These are phyloP conservation scores for Chlorella sp. DNA, from an alignment of 139 green algal genomes.

Conservation along the genomic window DNA sequence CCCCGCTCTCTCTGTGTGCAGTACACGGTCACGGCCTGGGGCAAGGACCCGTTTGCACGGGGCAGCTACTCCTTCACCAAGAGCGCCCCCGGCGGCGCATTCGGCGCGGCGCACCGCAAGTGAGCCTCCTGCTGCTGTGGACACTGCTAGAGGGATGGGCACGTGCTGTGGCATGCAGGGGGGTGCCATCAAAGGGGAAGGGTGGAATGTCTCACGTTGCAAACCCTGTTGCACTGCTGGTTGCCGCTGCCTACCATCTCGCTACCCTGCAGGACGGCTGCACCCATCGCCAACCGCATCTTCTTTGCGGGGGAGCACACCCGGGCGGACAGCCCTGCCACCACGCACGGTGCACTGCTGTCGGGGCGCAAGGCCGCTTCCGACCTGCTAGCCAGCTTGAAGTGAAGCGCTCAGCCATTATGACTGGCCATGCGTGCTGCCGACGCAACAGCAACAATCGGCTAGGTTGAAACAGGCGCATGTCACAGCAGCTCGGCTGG, in stretches of 20 bases:
- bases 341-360: constrained; percentile 19
- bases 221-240: too few relatives aligned
- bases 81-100: not conserved
- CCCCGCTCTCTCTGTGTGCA: too few relatives aligned
- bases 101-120: not conserved
- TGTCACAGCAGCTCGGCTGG: too few relatives aligned
- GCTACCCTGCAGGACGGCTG: not conserved
- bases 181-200: too few relatives aligned
- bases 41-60: constrained; percentile 12
- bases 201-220: too few relatives aligned
- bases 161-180: too few relatives aligned
- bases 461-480: too few relatives aligned
- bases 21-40: constrained; percentile 7
- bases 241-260: too few relatives aligned
- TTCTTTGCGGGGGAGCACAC: constrained; percentile 40
- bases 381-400: constrained; percentile 3
- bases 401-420: too few relatives aligned
- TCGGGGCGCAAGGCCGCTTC: constrained; percentile 2
- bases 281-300: constrained; percentile 13
- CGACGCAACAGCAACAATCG: too few relatives aligned
- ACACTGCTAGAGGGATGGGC: too few relatives aligned
- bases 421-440: too few relatives aligned
- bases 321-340: constrained; percentile 6
- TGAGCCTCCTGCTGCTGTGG: not conserved
- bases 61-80: constrained; percentile 23